Base-by-base conservation (phyloP, 768 basidiomycete genomes). In the Amanita fuliginea region DNA sequence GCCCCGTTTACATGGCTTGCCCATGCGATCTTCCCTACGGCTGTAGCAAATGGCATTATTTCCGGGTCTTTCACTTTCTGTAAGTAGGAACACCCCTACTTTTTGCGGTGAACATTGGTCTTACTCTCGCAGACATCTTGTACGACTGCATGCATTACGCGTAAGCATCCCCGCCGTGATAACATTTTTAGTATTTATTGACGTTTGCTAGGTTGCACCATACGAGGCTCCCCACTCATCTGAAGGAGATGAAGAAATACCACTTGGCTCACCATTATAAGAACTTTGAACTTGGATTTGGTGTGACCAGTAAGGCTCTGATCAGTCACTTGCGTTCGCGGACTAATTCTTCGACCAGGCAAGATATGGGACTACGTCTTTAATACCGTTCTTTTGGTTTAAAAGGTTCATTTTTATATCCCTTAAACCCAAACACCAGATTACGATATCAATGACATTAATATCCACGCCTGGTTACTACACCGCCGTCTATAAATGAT, bases 251-350 rank as follows among this genome's bases (percentile, higher is more conserved):
- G 86, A 99, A 99, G 74, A 88, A 88, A 62, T 98, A 97, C 61
- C 96, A 99, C 59, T 77, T 99, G 54, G 93, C 91, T 6, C 94
- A 97, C 61, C 95, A 97, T 64, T 96, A 95, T 73, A 96, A 96
- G 68, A 95, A 96, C 71, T 95, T 91, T 63, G 92, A 96, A 61
- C 84, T 98, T 39, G 94, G 93, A 14, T 98, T 94, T 61, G 94
- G 95, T 28, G 94, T 98, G 9, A 97, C 94, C 6, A 92, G 88
- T 86, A 58, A 46, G 80, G 67, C 11, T 33, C 34, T 55, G 22
- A 53, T 44, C 32, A 33, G 6, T n/a, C 2, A 19, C 34, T 16
- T 19, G 24, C 30, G 5, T 30, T 16, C 18, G 13, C 49, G 22
- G 42, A 33, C 14, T 28, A 16, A 40, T 21, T 21, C 41, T 24